Percentiles rank a stretch among this genome's conserved stretches.
phyloP scores from a whole-genome alignment of 768 basidiomycete species.

The Psilocybe sp. region DNA sequence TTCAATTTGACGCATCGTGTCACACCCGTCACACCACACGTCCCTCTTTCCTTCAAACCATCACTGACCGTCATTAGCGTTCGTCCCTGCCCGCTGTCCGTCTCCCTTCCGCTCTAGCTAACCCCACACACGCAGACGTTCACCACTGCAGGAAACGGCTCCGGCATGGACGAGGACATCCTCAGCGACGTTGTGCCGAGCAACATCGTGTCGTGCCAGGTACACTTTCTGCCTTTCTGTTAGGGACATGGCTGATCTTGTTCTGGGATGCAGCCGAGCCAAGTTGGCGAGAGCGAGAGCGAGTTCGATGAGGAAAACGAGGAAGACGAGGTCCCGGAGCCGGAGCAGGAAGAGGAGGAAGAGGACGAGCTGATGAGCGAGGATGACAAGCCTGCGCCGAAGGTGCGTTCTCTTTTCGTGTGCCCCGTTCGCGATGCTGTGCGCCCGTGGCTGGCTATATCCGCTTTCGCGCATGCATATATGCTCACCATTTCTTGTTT shows the following conservation, averaged over 20 bases:
- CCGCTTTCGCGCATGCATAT: too few species aligned
- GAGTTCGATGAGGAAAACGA: slow-evolving; percentile 43
- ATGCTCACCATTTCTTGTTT: too few species aligned
- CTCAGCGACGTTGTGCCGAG: slow-evolving; percentile 89
- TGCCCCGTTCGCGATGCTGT: too few species aligned
- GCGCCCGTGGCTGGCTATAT: too few species aligned
- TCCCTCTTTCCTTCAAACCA: slow-evolving; percentile 6
- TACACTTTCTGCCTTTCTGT: slow-evolving; percentile 22
- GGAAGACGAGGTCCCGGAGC: neutral
- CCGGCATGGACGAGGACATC: slow-evolving; percentile 73
- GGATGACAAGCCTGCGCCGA: slow-evolving; percentile 26
- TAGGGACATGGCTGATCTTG: slow-evolving; percentile 3
- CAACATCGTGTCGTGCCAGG: slow-evolving; percentile 89
- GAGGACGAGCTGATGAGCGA: slow-evolving; percentile 67
- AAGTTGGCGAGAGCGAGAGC: slow-evolving; percentile 63
- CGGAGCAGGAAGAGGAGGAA: too few species aligned
- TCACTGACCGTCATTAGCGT: slow-evolving; percentile 22
- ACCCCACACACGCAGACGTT: slow-evolving; percentile 26
- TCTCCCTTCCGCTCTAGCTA: neutral
- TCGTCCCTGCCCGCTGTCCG: slow-evolving; percentile 2
- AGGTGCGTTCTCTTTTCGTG: slow-evolving; percentile 14
- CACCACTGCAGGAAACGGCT: slow-evolving; percentile 30
- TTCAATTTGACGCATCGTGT: slow-evolving; percentile 14
- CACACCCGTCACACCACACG: slow-evolving; percentile 10
- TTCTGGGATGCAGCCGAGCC: slow-evolving; percentile 43